Base-by-base conservation (phyloP, 495 filamentous ascomycete species). In the Penicillium parvum region DNA sequence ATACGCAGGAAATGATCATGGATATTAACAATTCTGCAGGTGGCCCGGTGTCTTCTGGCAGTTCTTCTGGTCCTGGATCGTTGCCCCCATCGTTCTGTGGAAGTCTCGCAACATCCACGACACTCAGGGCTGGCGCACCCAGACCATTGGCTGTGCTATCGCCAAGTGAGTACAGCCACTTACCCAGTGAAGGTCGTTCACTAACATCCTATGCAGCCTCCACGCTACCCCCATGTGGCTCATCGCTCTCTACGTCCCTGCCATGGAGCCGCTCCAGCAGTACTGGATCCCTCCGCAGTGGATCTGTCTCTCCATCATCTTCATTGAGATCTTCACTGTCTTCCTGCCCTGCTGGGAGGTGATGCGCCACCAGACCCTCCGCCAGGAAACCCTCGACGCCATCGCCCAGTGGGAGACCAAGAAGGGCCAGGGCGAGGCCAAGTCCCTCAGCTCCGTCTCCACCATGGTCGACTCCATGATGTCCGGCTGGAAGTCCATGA, bases 151-250 rank as follows among this genome's bases (percentile, higher is more conserved):
- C 15, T 82, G 78, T 52, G 74, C 75, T 46, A 44, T 85, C 41
- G 75, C 78, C 71, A 61, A 45, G 32, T 41, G 18, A 41, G 25
- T 32, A 7, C 0, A 5, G 15, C 16, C 21, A 15, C 9, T 7
- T 0, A 15, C 1, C 14, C 1, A 18, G 7, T 28, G 23, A 15
- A 8, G 0, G 18, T 1, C 22, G 12, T 28, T 6, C 3, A 20
- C 10, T 40, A 22, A 32, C 10, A 1, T 20, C 2, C 10, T 23
- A 6, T 30, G 6, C n/a, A 41, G 38, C 16, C 72, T 86, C 9
- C 81, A 71, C 25, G 83, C 80, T 8, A 77, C 81, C 5, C 83
- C 83, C 0, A 64, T 86, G 56, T 85, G 81, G 81, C 68, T 86
- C 16, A 66, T 77, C 47, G 71, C 69, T 8, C 60, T 81, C 15